Percentiles rank a stretch among this genome's conserved stretches.
Evolutionary conservation across 768 basidiomycete genomes (phyloP).

Genomic region (Lactarius hatsudake): DNA sequence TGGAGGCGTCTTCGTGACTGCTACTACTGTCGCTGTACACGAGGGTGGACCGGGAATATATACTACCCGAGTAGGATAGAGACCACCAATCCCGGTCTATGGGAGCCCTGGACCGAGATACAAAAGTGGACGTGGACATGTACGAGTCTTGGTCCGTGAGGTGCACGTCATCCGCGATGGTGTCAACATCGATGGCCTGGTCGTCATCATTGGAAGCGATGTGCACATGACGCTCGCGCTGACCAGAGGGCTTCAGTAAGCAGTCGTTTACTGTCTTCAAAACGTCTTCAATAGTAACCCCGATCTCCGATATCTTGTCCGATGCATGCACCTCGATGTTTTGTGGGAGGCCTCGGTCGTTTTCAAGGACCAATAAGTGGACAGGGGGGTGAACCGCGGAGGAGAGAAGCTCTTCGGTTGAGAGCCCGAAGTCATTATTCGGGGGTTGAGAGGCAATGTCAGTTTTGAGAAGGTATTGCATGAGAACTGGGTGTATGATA

Average conservation of each 20-base stretch:
- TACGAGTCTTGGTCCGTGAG: no score
- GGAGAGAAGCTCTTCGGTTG: conserved; percentile 8
- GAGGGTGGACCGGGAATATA: no score
- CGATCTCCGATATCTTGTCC: neutral
- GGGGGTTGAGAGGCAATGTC: neutral
- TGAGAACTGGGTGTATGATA: conserved; percentile 2
- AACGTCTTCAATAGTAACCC: conserved; percentile 11
- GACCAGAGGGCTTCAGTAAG: neutral
- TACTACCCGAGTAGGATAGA: no score
- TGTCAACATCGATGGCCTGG: no score
- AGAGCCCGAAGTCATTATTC: conserved; percentile 1
- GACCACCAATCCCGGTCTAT: no score
- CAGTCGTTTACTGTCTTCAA: conserved; percentile 3
- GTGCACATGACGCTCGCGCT: neutral
- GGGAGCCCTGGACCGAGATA: no score
- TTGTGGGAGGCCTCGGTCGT: conserved; percentile 10
- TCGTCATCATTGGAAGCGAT: no score
- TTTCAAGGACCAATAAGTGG: conserved; percentile 1
- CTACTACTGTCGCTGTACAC: no score
- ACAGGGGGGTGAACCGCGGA: conserved; percentile 9
- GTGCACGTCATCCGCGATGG: no score
- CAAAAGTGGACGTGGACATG: no score
- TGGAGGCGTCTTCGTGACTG: no score
- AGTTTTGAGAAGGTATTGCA: conserved; percentile 4
- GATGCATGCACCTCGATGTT: neutral